A percentile compares a stretch with the other conserved stretches of the same genome.
These are phyloP conservation scores for Suillus luteus DNA, from an alignment of 768 basidiomycete species.

Conservation along the genomic window DNA sequence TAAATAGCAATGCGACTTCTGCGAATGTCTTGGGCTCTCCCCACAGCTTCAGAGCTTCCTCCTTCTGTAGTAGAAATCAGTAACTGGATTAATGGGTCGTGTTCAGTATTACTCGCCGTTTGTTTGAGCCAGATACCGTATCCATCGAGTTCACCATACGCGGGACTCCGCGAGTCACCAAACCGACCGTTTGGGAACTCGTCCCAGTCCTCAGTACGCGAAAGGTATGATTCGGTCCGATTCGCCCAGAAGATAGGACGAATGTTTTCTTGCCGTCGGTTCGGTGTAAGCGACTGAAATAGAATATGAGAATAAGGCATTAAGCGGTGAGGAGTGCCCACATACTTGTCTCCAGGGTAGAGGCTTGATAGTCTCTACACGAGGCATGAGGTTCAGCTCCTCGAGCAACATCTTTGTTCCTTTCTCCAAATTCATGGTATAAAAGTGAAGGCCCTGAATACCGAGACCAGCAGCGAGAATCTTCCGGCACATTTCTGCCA, in stretches of 20 bases:
- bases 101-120: constrained; percentile 50
- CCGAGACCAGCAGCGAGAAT: constrained; percentile 81
- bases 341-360: constrained; percentile 94
- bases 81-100: neutral
- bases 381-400: constrained; percentile 85
- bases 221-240: constrained; percentile 90
- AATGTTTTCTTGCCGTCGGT: constrained; percentile 86
- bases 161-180: constrained; percentile 95
- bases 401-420: constrained; percentile 94
- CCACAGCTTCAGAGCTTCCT: constrained; percentile 88
- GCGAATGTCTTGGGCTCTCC: constrained; percentile 67
- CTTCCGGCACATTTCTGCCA: constrained; percentile 89
- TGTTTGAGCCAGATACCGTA: constrained; percentile 94
- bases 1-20: constrained; percentile 76
- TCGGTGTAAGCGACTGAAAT: constrained; percentile 84
- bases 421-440: constrained; percentile 97
- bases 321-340: constrained; percentile 8
- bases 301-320: constrained; percentile 16
- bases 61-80: constrained; percentile 54
- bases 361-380: constrained; percentile 90
- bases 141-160: constrained; percentile 97
- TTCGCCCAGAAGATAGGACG: constrained; percentile 99
- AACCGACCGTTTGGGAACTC: constrained; percentile 99
- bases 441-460: constrained; percentile 90
- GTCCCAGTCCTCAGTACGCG: constrained; percentile 98